Base-by-base conservation (phyloP, 441 rosid genomes). In the Melianthus villosus region DNA sequence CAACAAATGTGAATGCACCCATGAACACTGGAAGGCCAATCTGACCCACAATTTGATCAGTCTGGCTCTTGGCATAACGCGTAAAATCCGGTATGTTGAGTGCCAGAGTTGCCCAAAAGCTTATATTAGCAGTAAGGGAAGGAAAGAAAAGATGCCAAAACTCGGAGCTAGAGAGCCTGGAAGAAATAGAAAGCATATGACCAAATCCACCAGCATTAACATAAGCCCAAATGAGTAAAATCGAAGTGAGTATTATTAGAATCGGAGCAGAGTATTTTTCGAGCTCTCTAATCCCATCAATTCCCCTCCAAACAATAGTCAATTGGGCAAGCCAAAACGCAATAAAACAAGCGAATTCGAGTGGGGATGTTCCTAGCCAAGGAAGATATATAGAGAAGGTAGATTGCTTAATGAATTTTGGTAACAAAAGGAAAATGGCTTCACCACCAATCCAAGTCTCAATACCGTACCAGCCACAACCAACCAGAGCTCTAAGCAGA, bases 381-480 rank as follows among this genome's bases (percentile, higher is more conserved):
- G 76, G 72, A 7, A 66, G 20, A 3, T 32, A 3, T 26, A 47
- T 69, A 27, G 89, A 64, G 25, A 57, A 33, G 10, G 82, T 38
- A 22, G 80, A 68, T 16, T 20, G 32, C 51, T 74, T 77, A 13
- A 77, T 47, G 36, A 56, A 60, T 11, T 50, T 8, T 0, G 94
- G 94, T 28, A 86, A 64, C 7, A 86, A 81, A 46, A 86, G 58
- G 65, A 69, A 86, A 33, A 86, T 75, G 16, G 92, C 93, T 56
- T 86, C 83, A 10, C 97, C 96, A 16, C 97, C 97, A 9, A 86
- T 86, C 94, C 97, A 86, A 34, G 89, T 77, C 60, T 86, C 97
- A 22, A 86, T 86, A 14, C 92, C 97, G 8, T 86, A 82, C 96
- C 97, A 86, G 7, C 97, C 97, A 14, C 97, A 82, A 9, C 97